These are phyloP conservation scores for Erysimum cheiranthoides DNA, from an alignment of 345 rosid species.

Conservation along the genomic window DNA sequence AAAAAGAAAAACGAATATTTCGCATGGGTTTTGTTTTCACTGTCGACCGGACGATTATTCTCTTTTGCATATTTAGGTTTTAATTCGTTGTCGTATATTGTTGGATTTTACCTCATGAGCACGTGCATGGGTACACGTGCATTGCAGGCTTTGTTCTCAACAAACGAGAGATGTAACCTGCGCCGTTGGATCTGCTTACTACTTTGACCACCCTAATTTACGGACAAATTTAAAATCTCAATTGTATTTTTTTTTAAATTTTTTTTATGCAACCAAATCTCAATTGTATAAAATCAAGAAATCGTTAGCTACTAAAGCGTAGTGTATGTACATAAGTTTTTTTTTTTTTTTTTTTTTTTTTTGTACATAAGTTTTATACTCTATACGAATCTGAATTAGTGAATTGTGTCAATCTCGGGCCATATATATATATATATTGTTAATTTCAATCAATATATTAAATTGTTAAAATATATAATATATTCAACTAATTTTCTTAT, in stretches of 20 bases:
- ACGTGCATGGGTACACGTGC: constrained; percentile 56
- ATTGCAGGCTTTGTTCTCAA: constrained; percentile 52
- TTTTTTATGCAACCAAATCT: background rate
- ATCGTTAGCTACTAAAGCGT: background rate
- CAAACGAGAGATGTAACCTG: constrained; percentile 35
- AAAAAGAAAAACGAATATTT: constrained; percentile 29
- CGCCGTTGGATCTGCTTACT: constrained; percentile 43
- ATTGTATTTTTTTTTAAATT: background rate
- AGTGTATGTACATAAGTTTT: too few relatives aligned
- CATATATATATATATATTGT: background rate
- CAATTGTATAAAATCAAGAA: background rate
- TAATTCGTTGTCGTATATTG: constrained; percentile 64
- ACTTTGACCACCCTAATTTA: constrained; percentile 43
- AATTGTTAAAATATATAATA: background rate
- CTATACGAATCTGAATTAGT: background rate
- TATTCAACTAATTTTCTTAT: background rate
- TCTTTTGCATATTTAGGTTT: constrained; percentile 57
- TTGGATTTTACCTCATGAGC: constrained; percentile 57
- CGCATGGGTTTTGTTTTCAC: constrained; percentile 38
- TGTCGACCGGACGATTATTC: constrained; percentile 67
- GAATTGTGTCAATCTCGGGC: background rate
- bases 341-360: too few relatives aligned
- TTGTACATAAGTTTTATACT: too few relatives aligned
- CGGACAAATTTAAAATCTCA: background rate
- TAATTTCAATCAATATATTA: background rate